Percentiles rank a stretch among this genome's conserved stretches.
phyloP scores from a whole-genome alignment of 768 basidiomycete genomes.

The Collybia nuda region DNA sequence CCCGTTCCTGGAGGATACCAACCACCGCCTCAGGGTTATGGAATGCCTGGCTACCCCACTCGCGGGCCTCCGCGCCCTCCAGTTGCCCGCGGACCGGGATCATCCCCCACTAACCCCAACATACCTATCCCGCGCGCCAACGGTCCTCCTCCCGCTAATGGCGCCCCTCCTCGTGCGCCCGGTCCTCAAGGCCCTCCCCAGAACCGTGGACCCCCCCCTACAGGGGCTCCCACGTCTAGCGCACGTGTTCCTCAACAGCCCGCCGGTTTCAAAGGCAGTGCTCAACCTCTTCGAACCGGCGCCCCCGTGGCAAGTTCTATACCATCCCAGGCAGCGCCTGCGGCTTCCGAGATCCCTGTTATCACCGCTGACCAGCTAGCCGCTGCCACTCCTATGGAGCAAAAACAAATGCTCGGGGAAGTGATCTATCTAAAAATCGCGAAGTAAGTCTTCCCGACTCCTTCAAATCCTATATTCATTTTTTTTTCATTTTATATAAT shows the following conservation, averaged over 20 bases:
- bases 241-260: conserved; percentile 32
- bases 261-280: conserved; percentile 21
- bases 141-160: conserved; percentile 57
- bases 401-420: conserved; percentile 99
- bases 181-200: conserved; percentile 48
- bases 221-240: conserved; percentile 32
- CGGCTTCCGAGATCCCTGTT: conserved; percentile 34
- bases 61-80: conserved; percentile 62
- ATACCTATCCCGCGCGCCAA: conserved; percentile 66
- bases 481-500: too few relatives aligned
- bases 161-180: conserved; percentile 49
- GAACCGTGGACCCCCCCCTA: conserved; percentile 36
- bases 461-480: conserved; percentile 10
- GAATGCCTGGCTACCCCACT: conserved; percentile 66
- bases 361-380: conserved; percentile 51
- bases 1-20: conserved; percentile 73
- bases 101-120: conserved; percentile 66
- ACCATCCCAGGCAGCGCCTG: conserved; percentile 24
- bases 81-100: conserved; percentile 64
- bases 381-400: conserved; percentile 74
- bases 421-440: conserved; percentile 91
- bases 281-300: conserved; percentile 31
- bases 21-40: conserved; percentile 68
- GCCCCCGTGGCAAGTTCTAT: conserved; percentile 32
- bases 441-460: conserved; percentile 47